Base-by-base conservation (phyloP, 164 flowering plant genomes). In the Berberis thunbergii region DNA sequence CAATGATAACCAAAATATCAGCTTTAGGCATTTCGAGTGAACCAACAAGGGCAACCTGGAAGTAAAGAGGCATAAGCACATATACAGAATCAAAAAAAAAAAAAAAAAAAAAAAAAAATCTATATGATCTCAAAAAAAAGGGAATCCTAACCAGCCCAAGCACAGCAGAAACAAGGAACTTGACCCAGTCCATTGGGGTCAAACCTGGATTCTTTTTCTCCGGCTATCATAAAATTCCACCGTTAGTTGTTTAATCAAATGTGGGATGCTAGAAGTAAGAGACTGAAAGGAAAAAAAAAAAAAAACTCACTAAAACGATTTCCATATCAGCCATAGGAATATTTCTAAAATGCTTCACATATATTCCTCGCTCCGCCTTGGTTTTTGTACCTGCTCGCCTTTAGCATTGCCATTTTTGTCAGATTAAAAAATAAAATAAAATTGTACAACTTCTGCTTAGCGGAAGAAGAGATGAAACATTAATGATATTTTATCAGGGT, bases 251-350 rank as follows among this genome's bases (percentile, higher is more conserved):
- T 40, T 9, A 49, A 3, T 5, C 49, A 41, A 6, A 49, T 44
- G 26, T 0, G 26, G 26, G 26, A 26, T 26, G 26, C 26, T 26
- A 44, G 7, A 7, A 45, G 2, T 7, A n/a, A 45, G 46, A 49
- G 52, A 6, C 50, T 49, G 40, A 2, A 41, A 10, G 41, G 13
- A 59, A 2, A 58, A 7, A 59, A 45, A 7, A 2, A 7, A n/a
- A 13, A 4, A n/a, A n/a, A 76, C 97, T 82, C 68, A 91, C 99
- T 70, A 95, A 83, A 66, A 91, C 97, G 64, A 95, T 80, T 73
- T 95, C 99, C 96, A 95, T 72, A 79, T 95, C 99, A 60, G 99
- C 99, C 99, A 95, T 95, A 43, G 99, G 99, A 65, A 95, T 95
- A 75, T 88, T 89, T 72, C 76, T 89, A 72, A 95, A 95, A 83